Percentiles rank a stretch among this genome's conserved stretches.
Conservation (phyloP, 2,329 filamentous ascomycete genomes). For the Ilyonectria destructans region DNA sequence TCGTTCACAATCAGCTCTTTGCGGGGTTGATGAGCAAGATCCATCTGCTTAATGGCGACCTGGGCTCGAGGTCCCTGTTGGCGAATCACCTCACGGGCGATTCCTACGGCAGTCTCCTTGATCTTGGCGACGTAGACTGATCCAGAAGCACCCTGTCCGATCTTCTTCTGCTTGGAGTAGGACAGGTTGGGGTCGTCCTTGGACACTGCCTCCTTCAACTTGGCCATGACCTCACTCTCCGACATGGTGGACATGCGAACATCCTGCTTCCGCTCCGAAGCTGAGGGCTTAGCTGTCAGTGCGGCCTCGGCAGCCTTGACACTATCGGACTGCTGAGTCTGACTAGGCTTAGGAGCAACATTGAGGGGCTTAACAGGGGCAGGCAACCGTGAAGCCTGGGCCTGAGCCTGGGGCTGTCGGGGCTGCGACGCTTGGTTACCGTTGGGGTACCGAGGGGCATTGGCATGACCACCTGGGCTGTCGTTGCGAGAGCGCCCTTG, state of each 20-base stretch:
- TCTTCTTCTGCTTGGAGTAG: constrained; percentile 99
- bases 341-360: constrained; percentile 77
- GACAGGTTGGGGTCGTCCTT: constrained; percentile 95
- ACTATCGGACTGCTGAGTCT: constrained; percentile 71
- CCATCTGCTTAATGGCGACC: constrained; percentile 99
- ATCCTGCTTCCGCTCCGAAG: constrained; percentile 86
- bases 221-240: constrained; percentile 97
- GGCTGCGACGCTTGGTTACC: constrained; percentile 67
- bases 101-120: constrained; percentile 89
- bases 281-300: constrained; percentile 84
- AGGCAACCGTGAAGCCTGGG: constrained; percentile 66
- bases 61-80: constrained; percentile 87
- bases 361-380: constrained; percentile 85
- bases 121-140: constrained; percentile 98
- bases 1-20: constrained; percentile 99
- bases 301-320: constrained; percentile 93
- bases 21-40: constrained; percentile 94
- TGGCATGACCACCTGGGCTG: constrained; percentile 62
- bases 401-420: constrained; percentile 64
- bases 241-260: constrained; percentile 99
- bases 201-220: constrained; percentile 93
- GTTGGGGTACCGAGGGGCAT: constrained; percentile 73
- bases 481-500: constrained; percentile 66
- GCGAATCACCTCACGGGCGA: constrained; percentile 84
- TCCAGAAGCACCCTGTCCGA: constrained; percentile 97